These are phyloP conservation scores for Nakazawaea wickerhamii DNA, from an alignment of 805 yeast genomes.

Conservation along the genomic window DNA sequence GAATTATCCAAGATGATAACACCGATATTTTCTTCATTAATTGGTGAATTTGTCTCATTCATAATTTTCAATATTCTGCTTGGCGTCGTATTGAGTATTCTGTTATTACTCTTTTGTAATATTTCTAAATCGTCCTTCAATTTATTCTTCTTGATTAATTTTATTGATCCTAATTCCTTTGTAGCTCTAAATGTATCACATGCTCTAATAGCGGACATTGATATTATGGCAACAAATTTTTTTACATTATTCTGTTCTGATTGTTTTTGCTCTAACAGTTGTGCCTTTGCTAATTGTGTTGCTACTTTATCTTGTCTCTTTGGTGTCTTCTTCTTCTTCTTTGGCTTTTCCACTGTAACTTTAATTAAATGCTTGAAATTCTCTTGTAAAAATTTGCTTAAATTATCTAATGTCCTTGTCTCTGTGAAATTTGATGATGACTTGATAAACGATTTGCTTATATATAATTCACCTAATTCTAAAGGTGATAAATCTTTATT, in stretches of 20 bases:
- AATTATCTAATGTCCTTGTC: conserved; percentile 48
- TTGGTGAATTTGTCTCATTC: conserved; percentile 35
- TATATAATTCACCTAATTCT: conserved; percentile 63
- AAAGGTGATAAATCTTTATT: conserved; percentile 67
- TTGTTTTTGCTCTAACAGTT: conserved; percentile 15
- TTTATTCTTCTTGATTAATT: conserved; percentile 72
- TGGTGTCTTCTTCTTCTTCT: conserved; percentile 20
- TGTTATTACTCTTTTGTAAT: conserved; percentile 37
- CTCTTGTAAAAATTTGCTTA: conserved; percentile 47
- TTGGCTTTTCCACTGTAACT: conserved; percentile 20
- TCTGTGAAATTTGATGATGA: conserved; percentile 56
- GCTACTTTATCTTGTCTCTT: conserved; percentile 22
- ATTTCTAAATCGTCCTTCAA: conserved; percentile 54
- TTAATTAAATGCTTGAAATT: conserved; percentile 45
- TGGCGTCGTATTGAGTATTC: conserved; percentile 60
- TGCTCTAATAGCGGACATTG: conserved; percentile 80
- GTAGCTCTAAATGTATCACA: conserved; percentile 76
- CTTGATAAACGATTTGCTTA: conserved; percentile 49
- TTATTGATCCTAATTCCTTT: conserved; percentile 50
- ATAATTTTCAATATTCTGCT: conserved; percentile 49
- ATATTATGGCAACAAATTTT: conserved; percentile 46
- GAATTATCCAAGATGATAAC: conserved; percentile 56
- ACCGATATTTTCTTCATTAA: conserved; percentile 39
- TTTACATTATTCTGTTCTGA: conserved; percentile 23
- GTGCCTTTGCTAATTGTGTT: conserved; percentile 23